Conservation (phyloP, 805 yeast species). For the Metschnikowia kunwiensis region DNA sequence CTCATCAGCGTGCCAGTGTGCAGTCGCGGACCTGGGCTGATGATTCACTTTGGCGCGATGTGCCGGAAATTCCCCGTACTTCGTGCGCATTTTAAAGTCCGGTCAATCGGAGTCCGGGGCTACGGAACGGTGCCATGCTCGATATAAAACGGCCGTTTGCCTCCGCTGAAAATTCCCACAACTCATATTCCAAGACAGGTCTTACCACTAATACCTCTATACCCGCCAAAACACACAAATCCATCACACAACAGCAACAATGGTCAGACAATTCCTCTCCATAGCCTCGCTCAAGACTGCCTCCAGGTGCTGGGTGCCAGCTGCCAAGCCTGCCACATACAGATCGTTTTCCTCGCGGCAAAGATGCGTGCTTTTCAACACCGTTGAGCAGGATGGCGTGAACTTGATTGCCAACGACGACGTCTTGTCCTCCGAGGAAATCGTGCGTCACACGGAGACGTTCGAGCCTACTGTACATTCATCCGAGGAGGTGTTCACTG, state of each 20-base stretch:
- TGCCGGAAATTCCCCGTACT: too few relatives aligned
- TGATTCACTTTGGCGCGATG: too few relatives aligned
- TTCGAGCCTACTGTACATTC: slow-evolving; percentile 42
- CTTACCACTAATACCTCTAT: too few relatives aligned
- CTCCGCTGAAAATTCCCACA: too few relatives aligned
- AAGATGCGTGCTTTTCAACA: slow-evolving; percentile 35
- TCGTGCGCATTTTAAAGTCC: too few relatives aligned
- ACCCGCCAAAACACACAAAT: background rate
- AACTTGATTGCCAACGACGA: slow-evolving; percentile 37
- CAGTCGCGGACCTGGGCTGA: too few relatives aligned
- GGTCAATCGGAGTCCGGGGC: slow-evolving; percentile 19
- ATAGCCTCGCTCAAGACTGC: slow-evolving; percentile 40
- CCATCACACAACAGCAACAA: slow-evolving; percentile 3
- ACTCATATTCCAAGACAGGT: too few relatives aligned
- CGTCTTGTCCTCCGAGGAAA: slow-evolving; percentile 18
- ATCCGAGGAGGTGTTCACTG: slow-evolving; percentile 41
- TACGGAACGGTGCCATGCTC: too few relatives aligned
- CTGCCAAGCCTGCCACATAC: slow-evolving; percentile 12
- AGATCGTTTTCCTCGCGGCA: slow-evolving; percentile 38
- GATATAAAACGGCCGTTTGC: too few relatives aligned
- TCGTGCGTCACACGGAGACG: slow-evolving; percentile 6
- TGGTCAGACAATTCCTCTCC: slow-evolving; percentile 31
- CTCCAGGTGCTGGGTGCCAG: slow-evolving; percentile 40
- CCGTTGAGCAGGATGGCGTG: slow-evolving; percentile 23
- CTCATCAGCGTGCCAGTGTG: too few relatives aligned